Base-by-base conservation (phyloP, 2,329 filamentous ascomycete genomes). In the Trichoderma koningiopsis region DNA sequence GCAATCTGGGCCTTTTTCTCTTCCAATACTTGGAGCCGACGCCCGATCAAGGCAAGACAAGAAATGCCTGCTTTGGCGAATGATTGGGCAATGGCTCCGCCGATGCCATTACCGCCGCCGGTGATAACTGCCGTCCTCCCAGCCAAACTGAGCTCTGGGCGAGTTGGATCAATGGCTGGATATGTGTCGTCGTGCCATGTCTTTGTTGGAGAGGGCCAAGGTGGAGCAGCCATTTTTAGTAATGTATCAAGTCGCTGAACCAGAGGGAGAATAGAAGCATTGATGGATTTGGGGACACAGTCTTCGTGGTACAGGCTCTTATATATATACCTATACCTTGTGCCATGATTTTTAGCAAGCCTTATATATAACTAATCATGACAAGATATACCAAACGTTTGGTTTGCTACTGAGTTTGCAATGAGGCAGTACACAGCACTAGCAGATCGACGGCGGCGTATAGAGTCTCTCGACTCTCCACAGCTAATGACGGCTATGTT, bases 41-140 rank as follows among this genome's bases (percentile, higher is more conserved):
- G 47, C 35, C 47, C 61, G 2, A 64, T 55, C 13, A 64, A n/a
- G 24, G 47, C 61, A 49, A 55, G 61, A n/a, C 8, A 33, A 55
- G 61, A 53, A 40, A 64, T 1, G 52, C 47, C 61, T 16, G 61
- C 61, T 29, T 64, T 64, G 16, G 61, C 61, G 22, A 64, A 64
- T 24, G 61, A 64, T 2, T 40, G 61, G 7, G 61, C 31, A 55
- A 64, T 64, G 13, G 61, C 61, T n/a, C 61, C 61, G 1, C 61
- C 61, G 11, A 64, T 64, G 22, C 61, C 61, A 40, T 22, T 64
- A 29, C 61, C 61, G 7, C 61, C 47, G 16, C 49, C 49, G 1
- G 61, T 64, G 35, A 64, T 64, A 13, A 64, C 49, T 16, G 35
- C 61, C 14, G 49, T 64, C 13, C 56, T 64, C 11, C 61, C 61